Base-by-base conservation (phyloP, 345 rosid species). In the Carallia brachiata region DNA sequence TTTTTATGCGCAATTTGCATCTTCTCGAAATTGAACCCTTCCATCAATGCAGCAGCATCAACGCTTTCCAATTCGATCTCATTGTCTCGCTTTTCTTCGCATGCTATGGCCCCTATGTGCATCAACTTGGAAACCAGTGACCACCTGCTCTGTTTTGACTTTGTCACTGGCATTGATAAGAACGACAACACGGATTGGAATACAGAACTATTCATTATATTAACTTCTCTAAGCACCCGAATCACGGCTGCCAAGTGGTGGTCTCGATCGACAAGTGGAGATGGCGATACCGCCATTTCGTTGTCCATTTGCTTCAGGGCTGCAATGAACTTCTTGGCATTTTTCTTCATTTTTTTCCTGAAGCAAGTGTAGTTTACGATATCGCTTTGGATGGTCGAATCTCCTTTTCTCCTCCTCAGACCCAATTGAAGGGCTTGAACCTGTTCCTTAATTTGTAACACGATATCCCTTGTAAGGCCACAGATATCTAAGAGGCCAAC, bases 401-500 rank as follows among this genome's bases (percentile, higher is more conserved):
- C 80, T 23, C 81, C 73, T 52, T 80, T 88, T 72, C 84, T 85
- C 73, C 96, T 77, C 16, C 93, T 81, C 17, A 87, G 53, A 7
- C 87, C 78, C 2, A 90, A 90, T 39, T 88, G 88, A 68, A 90
- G 88, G 12, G 64, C 79, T 60, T 73, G 89, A 64, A 81, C 71
- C 28, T 78, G 82, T 50, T 90, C 90, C 30, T 84, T 84, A 40
- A 84, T 72, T 63, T 82, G 81, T 47, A 77, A 69, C 76, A 87
- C 66, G 56, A 78, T 68, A 66, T 93, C 92, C 34, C 90, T 82
- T 4, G 87, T 75, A 31, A 79, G 77, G 16, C 80, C 81, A 63
- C 93, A 93, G 44, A 81, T 67, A 69, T 93, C 97, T 19, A 90
- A 66, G 50, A 87, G 75, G 80, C 67, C 83, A 32, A 89, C 81